Base-by-base conservation (phyloP, 2,329 filamentous ascomycete species). In the Venturia carpophila region DNA sequence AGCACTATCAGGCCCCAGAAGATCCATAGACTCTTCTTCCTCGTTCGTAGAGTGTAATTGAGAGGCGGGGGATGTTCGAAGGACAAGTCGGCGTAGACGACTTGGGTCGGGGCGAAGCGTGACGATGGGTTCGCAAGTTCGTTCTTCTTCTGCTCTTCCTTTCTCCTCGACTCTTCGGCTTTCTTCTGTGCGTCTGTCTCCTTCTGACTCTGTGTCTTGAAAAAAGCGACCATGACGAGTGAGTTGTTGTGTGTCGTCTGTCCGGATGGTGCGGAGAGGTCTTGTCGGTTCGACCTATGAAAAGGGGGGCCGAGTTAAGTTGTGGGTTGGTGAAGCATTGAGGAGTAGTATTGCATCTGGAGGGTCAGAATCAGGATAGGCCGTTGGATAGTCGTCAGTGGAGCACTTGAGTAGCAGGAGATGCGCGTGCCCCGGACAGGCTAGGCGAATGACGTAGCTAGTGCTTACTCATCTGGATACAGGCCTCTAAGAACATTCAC, bases 1-100 rank as follows among this genome's bases (percentile, higher is more conserved):
- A 86, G 70, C 27, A 86, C 71, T 65, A 86, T 84, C 49, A 87
- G 71, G 0, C 75, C 75, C 84, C 84, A 87, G 75, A 87, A 87
- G 67, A 83, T 74, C 45, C 79, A 75, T 67, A 87, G 85, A 42
- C 79, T 76, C 73, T 79, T 80, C 70, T 84, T 84, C 56, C 84
- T 76, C 10, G 78, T 74, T 61, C 77, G 78, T 52, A 86, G 72
- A 27, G 80, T 80, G 74, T 86, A 86, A 30, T 84, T 81, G 45
- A 86, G 77, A 21, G 79, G 76, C 60, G 83, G 83, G 27, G 79
- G 79, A 9, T 70, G 70, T n/a, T 70, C 69, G 68, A 78, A 78
- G 66, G 75, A 72, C 37, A 73, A 71, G 64, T 78, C 76, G 43
- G 75, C 71, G 69, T 74, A 77, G 2, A 71, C 70, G 67, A 79